Evolutionary conservation across 257 asterid species (phyloP).

Genomic region (Solanum phureja): DNA sequence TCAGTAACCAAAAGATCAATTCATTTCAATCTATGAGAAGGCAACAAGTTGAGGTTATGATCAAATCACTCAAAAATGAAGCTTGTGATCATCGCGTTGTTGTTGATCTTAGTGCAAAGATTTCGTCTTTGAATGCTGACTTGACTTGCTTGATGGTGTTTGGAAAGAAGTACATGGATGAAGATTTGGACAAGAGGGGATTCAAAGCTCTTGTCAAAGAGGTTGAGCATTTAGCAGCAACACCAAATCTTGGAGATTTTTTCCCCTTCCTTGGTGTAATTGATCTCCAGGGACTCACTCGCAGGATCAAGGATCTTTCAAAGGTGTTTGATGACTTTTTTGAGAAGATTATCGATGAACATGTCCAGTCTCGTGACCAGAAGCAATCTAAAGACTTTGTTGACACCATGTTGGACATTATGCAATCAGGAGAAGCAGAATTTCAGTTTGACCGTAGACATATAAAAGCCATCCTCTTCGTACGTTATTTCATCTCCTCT

Average conservation of each 20-base stretch:
- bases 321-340: neutral
- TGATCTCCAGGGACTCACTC: neutral
- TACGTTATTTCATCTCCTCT: neutral
- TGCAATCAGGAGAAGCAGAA: no score
- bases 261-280: neutral
- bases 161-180: neutral
- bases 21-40: neutral
- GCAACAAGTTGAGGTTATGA: neutral
- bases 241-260: neutral
- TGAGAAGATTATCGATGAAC: neutral
- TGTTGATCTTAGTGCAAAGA: neutral
- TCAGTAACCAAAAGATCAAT: neutral
- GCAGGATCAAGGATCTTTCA: neutral
- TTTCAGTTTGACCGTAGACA: neutral
- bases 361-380: neutral
- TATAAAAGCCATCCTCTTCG: neutral
- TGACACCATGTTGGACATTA: no score
- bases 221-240: neutral
- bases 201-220: neutral
- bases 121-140: neutral
- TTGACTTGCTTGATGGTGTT: neutral
- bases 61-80: neutral
- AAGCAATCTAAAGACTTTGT: neutral
- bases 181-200: neutral
- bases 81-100: neutral